These are phyloP conservation scores for Nidula niveotomentosa DNA, from an alignment of 1,284 basidiomycete species.

Conservation along the genomic window DNA sequence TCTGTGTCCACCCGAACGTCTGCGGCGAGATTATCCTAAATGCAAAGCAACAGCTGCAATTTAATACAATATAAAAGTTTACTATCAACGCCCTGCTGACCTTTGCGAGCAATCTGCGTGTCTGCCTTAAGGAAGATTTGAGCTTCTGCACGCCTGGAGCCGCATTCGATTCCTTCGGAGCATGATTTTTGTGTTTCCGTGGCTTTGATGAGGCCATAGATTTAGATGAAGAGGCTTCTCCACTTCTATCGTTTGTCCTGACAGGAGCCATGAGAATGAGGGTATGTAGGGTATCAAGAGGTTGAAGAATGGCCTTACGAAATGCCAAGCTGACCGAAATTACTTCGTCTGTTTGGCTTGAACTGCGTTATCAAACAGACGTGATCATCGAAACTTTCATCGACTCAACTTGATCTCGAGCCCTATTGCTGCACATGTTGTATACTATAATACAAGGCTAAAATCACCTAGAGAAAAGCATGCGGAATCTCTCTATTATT, in stretches of 20 bases:
- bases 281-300: no score
- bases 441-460: not conserved
- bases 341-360: constrained; percentile 9
- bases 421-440: not conserved
- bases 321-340: not conserved
- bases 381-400: not conserved
- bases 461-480: constrained; percentile 7
- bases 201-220: constrained; percentile 18
- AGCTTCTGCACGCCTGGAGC: constrained; percentile 74
- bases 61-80: not conserved
- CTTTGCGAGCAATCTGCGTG: constrained; percentile 76
- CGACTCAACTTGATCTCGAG: not conserved
- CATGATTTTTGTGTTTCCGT: constrained; percentile 16
- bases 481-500: constrained; percentile 44
- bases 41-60: not conserved
- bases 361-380: constrained; percentile 12
- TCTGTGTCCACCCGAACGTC: constrained; percentile 78
- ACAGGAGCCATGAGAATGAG: constrained; percentile 27
- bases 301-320: no score
- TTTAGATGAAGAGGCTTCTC: constrained; percentile 24
- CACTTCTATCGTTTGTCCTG: constrained; percentile 21
- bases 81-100: constrained; percentile 29
- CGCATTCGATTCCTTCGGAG: constrained; percentile 20
- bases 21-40: constrained; percentile 74
- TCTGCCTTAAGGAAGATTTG: constrained; percentile 79